Base-by-base conservation (phyloP, 2,329 filamentous ascomycete genomes). In the Colletotrichum melonis region DNA sequence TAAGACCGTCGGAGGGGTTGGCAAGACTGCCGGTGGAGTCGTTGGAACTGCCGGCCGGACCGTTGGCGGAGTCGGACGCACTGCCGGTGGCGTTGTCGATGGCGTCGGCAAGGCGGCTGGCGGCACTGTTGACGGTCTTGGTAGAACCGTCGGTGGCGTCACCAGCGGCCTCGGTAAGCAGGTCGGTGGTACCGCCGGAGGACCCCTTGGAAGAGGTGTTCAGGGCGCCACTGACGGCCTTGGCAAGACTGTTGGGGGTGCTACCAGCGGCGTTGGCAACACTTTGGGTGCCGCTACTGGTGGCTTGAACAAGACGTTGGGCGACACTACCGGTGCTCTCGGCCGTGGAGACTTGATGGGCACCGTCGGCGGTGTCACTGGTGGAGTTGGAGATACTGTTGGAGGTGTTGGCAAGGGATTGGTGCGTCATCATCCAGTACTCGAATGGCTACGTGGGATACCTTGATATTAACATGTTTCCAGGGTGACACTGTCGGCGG, bases 341-440 rank as follows among this genome's bases (percentile, higher is more conserved):
- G 71, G 71, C 12, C 55, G 38, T 12, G 71, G 71, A 3, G 71
- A 73, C 1, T 22, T 73, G 19, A 28, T 65, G 46, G 71, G 71
- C 32, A 71, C 71, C 1, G 60, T 73, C 3, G 71, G 71, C 5
- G 71, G 71, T 7, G 71, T 62, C 6, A 73, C 71, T 2, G 16
- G 38, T 1, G 71, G 71, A 11, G 56, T 73, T 11, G 71, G 71
- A 3, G 38, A 73, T n/a, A 73, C 71, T 11, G 71, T 73, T 4
- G 71, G 71, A 4, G 71, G 71, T 8, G 71, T 73, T 14, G 71
- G 71, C 38, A 73, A 73, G 56, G 71, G 71, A 66, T 42, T 73
- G 55, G 71, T 73, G 30, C 46, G 67, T 57, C 22, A 7, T 5
- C 11, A 22, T 46, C 16, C 30, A 59, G 32, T 12, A 38, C 22